Evolutionary conservation across 2,329 filamentous ascomycete genomes (phyloP).

Genomic region (Epichloe brachyelytri): DNA sequence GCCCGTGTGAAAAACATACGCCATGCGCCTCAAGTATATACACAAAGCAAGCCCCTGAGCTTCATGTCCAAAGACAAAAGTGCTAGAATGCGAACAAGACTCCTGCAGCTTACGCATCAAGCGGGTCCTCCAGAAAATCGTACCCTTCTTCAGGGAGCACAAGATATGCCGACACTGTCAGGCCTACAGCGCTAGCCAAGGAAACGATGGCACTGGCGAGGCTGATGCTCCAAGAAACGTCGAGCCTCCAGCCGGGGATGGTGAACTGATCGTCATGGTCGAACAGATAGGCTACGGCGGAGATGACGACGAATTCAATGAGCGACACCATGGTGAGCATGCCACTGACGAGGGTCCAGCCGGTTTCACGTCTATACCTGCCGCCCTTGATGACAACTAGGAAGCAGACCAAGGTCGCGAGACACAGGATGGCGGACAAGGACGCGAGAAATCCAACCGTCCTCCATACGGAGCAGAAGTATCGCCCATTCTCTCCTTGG

Average conservation of each 20-base stretch:
- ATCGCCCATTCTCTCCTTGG: conserved; percentile 34
- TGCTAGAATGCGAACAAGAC: neutral
- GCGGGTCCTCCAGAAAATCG: conserved; percentile 46
- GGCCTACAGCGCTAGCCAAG: conserved; percentile 39
- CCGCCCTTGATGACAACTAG: conserved; percentile 65
- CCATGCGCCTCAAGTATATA: neutral
- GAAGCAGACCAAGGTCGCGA: conserved; percentile 70
- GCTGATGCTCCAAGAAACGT: conserved; percentile 64
- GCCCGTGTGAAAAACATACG: neutral
- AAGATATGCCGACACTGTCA: conserved; percentile 54
- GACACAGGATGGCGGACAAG: conserved; percentile 68
- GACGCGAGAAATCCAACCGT: conserved; percentile 79
- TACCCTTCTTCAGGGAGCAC: conserved; percentile 77
- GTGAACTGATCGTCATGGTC: conserved; percentile 76
- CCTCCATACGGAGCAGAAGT: conserved; percentile 88
- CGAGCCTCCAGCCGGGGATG: conserved; percentile 66
- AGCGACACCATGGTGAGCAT: conserved; percentile 52
- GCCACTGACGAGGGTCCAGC: conserved; percentile 64
- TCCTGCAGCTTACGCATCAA: conserved; percentile 32
- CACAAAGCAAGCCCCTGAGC: neutral
- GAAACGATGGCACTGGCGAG: conserved; percentile 41
- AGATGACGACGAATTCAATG: conserved; percentile 66
- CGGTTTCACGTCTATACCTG: conserved; percentile 63
- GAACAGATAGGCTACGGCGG: conserved; percentile 72
- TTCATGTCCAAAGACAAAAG: neutral